Evolutionary conservation across 148 eudicot genomes (phyloP).

Genomic region (Vaccinium darrowii): DNA sequence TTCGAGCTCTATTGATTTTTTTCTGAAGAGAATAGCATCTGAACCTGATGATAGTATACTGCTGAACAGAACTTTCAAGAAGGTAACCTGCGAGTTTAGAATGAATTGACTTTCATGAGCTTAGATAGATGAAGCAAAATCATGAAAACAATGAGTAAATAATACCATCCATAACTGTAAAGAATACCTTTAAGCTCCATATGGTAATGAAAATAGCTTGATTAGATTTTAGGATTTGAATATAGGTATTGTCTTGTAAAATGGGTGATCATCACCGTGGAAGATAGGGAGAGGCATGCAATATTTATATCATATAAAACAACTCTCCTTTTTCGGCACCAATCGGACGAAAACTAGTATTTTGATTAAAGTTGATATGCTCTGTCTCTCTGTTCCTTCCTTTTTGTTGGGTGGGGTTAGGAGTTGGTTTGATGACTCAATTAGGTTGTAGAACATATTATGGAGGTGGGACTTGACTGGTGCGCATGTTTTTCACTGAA

Average conservation of each 20-base stretch:
- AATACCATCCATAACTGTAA: neutral
- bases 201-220: neutral
- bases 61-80: neutral
- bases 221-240: neutral
- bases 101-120: neutral
- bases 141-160: neutral
- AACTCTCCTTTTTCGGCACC: neutral
- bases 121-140: neutral
- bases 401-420: neutral
- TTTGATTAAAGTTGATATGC: neutral
- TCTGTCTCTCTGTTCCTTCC: neutral
- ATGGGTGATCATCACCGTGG: neutral
- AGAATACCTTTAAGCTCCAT: neutral
- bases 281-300: slow-evolving; percentile 4
- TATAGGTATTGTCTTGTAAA: neutral
- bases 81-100: neutral
- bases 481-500: neutral
- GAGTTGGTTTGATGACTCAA: neutral
- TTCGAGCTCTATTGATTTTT: neutral
- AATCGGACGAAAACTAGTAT: neutral
- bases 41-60: neutral
- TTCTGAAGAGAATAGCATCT: neutral
- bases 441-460: neutral
- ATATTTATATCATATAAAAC: neutral
- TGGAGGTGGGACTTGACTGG: neutral